Conservation (phyloP, 345 rosid species). For the Linum lewisii region DNA sequence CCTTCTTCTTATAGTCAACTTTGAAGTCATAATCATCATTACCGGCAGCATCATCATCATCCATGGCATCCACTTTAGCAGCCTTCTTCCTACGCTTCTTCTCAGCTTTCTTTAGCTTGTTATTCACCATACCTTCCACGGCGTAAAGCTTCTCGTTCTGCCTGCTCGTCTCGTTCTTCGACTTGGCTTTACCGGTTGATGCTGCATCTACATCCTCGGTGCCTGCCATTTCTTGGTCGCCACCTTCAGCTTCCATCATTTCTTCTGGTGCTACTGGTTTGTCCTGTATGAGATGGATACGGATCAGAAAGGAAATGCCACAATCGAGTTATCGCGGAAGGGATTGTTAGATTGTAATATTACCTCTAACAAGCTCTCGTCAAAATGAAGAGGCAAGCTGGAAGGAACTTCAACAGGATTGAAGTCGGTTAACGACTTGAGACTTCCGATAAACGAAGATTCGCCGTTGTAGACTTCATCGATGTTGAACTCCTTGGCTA, state of each 20-base stretch:
- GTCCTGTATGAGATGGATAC: slow-evolving; percentile 23
- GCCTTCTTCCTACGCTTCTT: slow-evolving; percentile 67
- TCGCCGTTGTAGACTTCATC: slow-evolving; percentile 78
- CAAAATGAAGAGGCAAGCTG: slow-evolving; percentile 49
- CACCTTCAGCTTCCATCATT: slow-evolving; percentile 19
- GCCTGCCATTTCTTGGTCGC: slow-evolving; percentile 16
- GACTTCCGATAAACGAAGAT: slow-evolving; percentile 80
- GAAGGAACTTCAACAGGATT: slow-evolving; percentile 70
- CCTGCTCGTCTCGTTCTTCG: slow-evolving; percentile 27
- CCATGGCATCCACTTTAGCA: slow-evolving; percentile 40
- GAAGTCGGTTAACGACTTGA: slow-evolving; percentile 60
- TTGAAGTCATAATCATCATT: slow-evolving; percentile 68
- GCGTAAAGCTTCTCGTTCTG: slow-evolving; percentile 69
- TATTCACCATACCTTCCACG: slow-evolving; percentile 63
- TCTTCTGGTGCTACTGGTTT: slow-evolving; percentile 21
- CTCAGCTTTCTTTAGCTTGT: slow-evolving; percentile 63
- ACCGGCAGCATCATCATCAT: slow-evolving; percentile 11
- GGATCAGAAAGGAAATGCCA: neutral
- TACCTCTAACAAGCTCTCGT: slow-evolving; percentile 76
- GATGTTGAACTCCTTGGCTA: slow-evolving; percentile 69
- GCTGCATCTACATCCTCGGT: slow-evolving; percentile 24
- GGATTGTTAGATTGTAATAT: neutral
- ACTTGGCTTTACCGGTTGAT: slow-evolving; percentile 27
- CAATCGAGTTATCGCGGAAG: neutral
- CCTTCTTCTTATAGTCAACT: slow-evolving; percentile 51